Conservation (phyloP, 306 rosid genomes). For the Rosa persica region DNA sequence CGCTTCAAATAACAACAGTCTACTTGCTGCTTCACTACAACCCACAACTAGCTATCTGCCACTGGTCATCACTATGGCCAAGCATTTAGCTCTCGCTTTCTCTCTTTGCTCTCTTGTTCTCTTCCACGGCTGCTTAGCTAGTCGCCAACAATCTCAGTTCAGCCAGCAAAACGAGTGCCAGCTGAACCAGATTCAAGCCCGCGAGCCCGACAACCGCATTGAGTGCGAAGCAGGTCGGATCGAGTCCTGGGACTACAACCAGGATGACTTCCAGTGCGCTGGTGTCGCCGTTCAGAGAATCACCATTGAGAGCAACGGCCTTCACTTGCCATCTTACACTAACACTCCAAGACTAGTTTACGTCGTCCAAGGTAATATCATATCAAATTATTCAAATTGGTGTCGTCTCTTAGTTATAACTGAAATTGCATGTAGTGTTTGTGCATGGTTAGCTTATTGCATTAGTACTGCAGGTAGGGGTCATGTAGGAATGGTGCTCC, state of each 20-base stretch:
- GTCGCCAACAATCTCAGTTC: neutral
- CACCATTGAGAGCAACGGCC: slow-evolving; percentile 44
- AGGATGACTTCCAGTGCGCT: slow-evolving; percentile 39
- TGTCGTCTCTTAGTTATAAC: too few species aligned
- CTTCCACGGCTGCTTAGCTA: slow-evolving; percentile 39
- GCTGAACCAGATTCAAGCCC: slow-evolving; percentile 36
- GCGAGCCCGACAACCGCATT: slow-evolving; percentile 38
- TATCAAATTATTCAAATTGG: neutral
- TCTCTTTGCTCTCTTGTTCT: slow-evolving; percentile 40
- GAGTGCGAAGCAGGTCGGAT: slow-evolving; percentile 44
- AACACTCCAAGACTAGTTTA: slow-evolving; percentile 41
- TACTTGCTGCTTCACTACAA: neutral
- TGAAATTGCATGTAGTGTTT: neutral
- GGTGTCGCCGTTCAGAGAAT: slow-evolving; percentile 36
- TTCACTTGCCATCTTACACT: slow-evolving; percentile 47
- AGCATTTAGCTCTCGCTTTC: slow-evolving; percentile 34
- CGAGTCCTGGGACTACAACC: slow-evolving; percentile 49
- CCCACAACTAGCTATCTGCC: neutral
- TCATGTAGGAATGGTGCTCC: slow-evolving; percentile 25
- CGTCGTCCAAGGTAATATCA: slow-evolving; percentile 29
- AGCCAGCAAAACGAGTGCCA: slow-evolving; percentile 30
- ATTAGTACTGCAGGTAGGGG: slow-evolving; percentile 26
- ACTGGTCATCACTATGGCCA: slow-evolving; percentile 32
- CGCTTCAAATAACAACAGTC: neutral
- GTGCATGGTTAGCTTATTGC: neutral